phyloP scores from a whole-genome alignment of 345 rosid species.

The Raphanus sativus region DNA sequence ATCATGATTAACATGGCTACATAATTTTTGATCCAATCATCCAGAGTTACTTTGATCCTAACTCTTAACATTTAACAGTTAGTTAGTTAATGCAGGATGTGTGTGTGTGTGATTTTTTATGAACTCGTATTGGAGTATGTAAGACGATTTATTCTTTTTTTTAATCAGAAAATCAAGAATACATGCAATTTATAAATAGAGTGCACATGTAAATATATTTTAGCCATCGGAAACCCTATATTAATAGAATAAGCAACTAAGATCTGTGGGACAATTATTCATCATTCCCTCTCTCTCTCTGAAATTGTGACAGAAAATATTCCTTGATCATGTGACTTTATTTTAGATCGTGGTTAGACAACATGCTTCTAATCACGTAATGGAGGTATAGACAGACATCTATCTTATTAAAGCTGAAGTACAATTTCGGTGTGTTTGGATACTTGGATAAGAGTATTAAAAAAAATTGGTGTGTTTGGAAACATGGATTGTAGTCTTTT shows the following conservation, averaged over 20 bases:
- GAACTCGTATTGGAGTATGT: neutral
- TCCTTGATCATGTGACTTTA: constrained; percentile 36
- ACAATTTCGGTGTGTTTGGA: too few species aligned
- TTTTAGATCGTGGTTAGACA: constrained; percentile 32
- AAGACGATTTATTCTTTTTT: neutral
- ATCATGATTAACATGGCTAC: neutral
- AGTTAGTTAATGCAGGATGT: neutral
- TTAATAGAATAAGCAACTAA: neutral
- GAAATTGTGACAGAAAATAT: constrained; percentile 34
- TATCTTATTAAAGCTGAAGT: too few species aligned
- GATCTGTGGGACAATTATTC: constrained; percentile 27
- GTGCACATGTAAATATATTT: neutral
- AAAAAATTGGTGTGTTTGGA: too few species aligned
- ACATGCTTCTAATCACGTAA: constrained; percentile 8
- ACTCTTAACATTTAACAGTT: neutral
- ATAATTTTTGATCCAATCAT: neutral
- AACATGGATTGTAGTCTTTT: too few species aligned
- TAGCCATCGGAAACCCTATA: neutral
- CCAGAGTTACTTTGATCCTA: neutral
- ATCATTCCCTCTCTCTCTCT: constrained; percentile 32
- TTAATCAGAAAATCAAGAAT: neutral
- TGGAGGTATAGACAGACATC: neutral
- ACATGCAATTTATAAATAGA: neutral
- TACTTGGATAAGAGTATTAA: too few species aligned
- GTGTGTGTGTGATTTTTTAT: neutral